Percentiles rank a stretch among this genome's conserved stretches.
phyloP scores from a whole-genome alignment of 1,284 basidiomycete genomes.

The Thelephora terrestris region DNA sequence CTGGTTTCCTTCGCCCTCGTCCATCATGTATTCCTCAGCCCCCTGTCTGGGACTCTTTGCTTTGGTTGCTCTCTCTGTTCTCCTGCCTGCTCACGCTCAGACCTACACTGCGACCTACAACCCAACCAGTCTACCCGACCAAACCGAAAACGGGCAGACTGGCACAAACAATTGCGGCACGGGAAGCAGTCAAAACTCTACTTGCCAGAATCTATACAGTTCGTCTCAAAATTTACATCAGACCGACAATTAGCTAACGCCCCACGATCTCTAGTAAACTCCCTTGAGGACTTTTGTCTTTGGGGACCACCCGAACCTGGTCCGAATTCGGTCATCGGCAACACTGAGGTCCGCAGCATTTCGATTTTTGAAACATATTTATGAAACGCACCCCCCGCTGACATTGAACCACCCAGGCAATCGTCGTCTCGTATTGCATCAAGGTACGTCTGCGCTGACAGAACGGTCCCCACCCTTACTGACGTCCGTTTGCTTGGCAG shows the following conservation, averaged over 20 bases:
- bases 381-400: constrained; percentile 1
- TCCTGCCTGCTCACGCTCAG: constrained; percentile 19
- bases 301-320: constrained; percentile 49
- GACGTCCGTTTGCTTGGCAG: constrained; percentile 17
- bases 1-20: background rate
- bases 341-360: constrained; percentile 37
- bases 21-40: background rate
- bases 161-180: constrained; percentile 61
- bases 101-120: constrained; percentile 29
- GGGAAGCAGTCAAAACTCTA: constrained; percentile 42
- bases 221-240: constrained; percentile 13
- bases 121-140: constrained; percentile 33
- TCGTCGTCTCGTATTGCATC: constrained; percentile 62
- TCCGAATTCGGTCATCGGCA: constrained; percentile 39
- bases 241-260: background rate
- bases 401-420: constrained; percentile 28
- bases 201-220: constrained; percentile 61
- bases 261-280: constrained; percentile 36
- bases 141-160: constrained; percentile 49
- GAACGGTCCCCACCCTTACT: constrained; percentile 4
- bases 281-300: constrained; percentile 49
- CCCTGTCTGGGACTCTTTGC: constrained; percentile 9
- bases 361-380: constrained; percentile 1
- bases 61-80: background rate
- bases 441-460: constrained; percentile 26